These are phyloP conservation scores for Didymosphaeria variabile DNA, from an alignment of 2,329 filamentous ascomycete genomes.

Conservation along the genomic window DNA sequence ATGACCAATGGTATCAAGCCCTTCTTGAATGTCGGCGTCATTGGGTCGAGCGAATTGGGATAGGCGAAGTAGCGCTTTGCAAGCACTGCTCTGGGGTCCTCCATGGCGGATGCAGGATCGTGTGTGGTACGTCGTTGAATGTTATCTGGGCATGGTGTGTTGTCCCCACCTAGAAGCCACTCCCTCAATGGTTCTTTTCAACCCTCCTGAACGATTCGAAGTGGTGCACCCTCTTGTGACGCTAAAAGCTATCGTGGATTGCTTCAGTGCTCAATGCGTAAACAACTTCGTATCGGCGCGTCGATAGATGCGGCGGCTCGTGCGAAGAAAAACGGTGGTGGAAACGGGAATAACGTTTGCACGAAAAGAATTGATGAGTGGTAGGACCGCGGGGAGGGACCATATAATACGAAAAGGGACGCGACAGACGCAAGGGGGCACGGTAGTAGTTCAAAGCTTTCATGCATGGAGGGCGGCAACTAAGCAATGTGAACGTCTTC, in stretches of 20 bases:
- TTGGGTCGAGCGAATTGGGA: conserved; percentile 44
- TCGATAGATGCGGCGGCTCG: neutral
- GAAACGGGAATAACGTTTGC: conserved; percentile 3
- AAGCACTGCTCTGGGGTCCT: conserved; percentile 18
- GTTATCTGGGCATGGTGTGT: conserved; percentile 5
- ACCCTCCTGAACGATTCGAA: neutral
- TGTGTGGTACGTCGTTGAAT: neutral
- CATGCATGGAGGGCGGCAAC: conserved; percentile 9
- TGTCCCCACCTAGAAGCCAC: conserved; percentile 4
- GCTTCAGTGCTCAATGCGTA: conserved; percentile 2
- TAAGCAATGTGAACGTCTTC: conserved; percentile 8
- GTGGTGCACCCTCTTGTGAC: neutral
- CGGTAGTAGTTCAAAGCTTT: neutral
- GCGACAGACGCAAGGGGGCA: conserved; percentile 4
- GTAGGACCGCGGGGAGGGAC: conserved; percentile 5
- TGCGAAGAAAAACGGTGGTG: neutral
- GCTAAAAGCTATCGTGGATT: neutral
- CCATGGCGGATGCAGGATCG: conserved; percentile 18
- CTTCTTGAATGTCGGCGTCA: conserved; percentile 39
- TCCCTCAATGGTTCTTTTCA: neutral
- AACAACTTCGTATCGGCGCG: neutral
- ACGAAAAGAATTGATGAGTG: neutral
- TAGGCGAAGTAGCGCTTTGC: conserved; percentile 32
- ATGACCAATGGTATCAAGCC: conserved; percentile 59
- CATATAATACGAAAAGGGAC: conserved; percentile 1